phyloP scores from a whole-genome alignment of 345 rosid genomes.

The Alliaria petiolata region DNA sequence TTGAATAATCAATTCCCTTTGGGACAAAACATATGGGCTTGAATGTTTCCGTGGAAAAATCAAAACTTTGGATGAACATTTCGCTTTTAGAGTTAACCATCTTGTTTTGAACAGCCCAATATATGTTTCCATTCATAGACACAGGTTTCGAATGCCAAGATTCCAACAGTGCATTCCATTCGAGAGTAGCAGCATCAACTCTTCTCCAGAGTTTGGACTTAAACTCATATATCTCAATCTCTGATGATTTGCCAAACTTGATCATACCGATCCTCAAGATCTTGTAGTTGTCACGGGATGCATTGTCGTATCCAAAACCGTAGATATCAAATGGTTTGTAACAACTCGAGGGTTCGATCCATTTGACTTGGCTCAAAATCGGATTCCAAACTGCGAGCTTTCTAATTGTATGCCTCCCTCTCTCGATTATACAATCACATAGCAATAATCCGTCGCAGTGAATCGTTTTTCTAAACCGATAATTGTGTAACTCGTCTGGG shows the following conservation, averaged over 20 bases:
- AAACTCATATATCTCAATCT: background rate
- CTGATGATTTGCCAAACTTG: background rate
- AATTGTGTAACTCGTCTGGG: background rate
- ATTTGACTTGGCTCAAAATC: background rate
- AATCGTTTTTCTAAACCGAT: background rate
- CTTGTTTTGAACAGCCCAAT: background rate
- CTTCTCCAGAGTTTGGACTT: background rate
- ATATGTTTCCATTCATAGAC: background rate
- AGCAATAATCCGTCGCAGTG: background rate
- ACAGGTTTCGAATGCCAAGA: no score
- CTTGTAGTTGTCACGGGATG: background rate
- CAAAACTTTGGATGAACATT: background rate
- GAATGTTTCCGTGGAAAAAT: background rate
- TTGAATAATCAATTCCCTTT: no score
- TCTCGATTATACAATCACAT: background rate
- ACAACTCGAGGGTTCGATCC: background rate
- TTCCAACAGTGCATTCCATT: background rate
- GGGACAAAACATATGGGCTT: background rate
- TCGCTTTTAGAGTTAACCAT: no score
- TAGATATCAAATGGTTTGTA: background rate
- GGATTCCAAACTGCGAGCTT: background rate
- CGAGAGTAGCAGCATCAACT: background rate
- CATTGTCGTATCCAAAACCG: slow-evolving; percentile 1
- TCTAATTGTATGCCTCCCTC: background rate
- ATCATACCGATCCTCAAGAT: background rate